Base-by-base conservation (phyloP, 2,329 filamentous ascomycete species). In the Ophiostoma sp. region DNA sequence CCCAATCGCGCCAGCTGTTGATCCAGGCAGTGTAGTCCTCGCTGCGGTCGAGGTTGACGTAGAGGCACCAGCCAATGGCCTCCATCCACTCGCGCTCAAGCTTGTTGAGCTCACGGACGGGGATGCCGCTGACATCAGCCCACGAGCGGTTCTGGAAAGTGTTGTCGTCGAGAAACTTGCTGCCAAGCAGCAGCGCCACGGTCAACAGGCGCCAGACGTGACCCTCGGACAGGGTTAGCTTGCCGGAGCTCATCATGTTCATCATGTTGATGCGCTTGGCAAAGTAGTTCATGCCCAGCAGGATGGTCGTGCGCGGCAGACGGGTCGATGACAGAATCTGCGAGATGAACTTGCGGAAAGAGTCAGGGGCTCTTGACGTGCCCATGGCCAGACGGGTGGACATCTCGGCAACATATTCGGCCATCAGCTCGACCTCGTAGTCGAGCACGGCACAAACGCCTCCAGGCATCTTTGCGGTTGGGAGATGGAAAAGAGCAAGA, bases 141-240 rank as follows among this genome's bases (percentile, higher is more conserved):
- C 95, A 98, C 0, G 95, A 97, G 72, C 93, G 92, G 84, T 97
- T 98, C 86, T 97, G 95, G 83, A 98, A 98, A 6, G 95, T 98
- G 83, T 97, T 97, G 86, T 97, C 95, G 79, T 98, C 95, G 77
- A 97, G 86, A 79, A 97, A 98, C 84, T 98, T 98, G 89, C 94
- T 97, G 74, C 94, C 95, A 71, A 98, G 87, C 70, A 98, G 88
- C 73, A 98, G 85, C 8, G 92, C 90, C 50, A 95, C 92, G 7
- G 94, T 97, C 76, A 97, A 87, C 84, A 97, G 91, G 75, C 94
- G 92, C 87, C 95, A 97, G 72, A 97, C 88, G 80, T 96, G 91
- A 59, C 91, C 92, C 77, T 90, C 88, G 72, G 85, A 88, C 55
- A 87, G 84, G 75, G 84, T 86, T 78, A 88, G 90, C 50, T 87